A percentile compares a stretch with the other conserved stretches of the same genome.
Evolutionary conservation across 2,329 filamentous ascomycete genomes (phyloP).

Genomic region (Paecilomyces sp.): DNA sequence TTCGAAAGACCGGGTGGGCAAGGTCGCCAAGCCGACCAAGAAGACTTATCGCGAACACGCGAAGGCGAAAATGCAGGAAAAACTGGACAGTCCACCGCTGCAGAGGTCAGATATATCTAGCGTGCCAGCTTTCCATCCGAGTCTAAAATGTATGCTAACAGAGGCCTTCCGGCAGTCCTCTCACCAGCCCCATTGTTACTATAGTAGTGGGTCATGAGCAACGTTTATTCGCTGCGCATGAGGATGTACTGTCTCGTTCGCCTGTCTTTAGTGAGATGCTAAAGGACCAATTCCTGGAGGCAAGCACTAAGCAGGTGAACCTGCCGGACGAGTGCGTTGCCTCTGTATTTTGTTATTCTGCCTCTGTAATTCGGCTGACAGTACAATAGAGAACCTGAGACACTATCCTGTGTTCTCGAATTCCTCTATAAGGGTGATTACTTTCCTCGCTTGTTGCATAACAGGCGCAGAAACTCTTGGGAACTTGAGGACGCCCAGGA

Average conservation of each 20-base stretch:
- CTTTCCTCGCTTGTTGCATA: slow-evolving; percentile 80
- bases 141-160: background rate
- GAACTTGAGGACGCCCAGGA: slow-evolving; percentile 69
- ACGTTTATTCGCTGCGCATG: slow-evolving; percentile 88
- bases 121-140: slow-evolving; percentile 1
- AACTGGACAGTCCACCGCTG: slow-evolving; percentile 56
- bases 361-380: background rate
- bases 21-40: slow-evolving; percentile 70
- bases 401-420: slow-evolving; percentile 89
- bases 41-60: slow-evolving; percentile 70
- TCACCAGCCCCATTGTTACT: slow-evolving; percentile 72
- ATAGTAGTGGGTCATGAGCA: slow-evolving; percentile 76
- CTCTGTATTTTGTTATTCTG: too few relatives aligned
- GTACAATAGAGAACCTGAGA: slow-evolving; percentile 73
- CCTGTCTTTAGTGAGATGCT: slow-evolving; percentile 73
- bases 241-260: slow-evolving; percentile 81
- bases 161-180: slow-evolving; percentile 27
- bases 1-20: slow-evolving; percentile 79
- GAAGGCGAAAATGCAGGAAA: slow-evolving; percentile 84
- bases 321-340: slow-evolving; percentile 55
- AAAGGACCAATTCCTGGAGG: slow-evolving; percentile 65
- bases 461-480: slow-evolving; percentile 81
- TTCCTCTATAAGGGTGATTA: slow-evolving; percentile 97
- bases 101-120: slow-evolving; percentile 35
- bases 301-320: slow-evolving; percentile 66